Evolutionary conservation across 805 yeast genomes (phyloP).

Genomic region (Debaryomyces hansenii): DNA sequence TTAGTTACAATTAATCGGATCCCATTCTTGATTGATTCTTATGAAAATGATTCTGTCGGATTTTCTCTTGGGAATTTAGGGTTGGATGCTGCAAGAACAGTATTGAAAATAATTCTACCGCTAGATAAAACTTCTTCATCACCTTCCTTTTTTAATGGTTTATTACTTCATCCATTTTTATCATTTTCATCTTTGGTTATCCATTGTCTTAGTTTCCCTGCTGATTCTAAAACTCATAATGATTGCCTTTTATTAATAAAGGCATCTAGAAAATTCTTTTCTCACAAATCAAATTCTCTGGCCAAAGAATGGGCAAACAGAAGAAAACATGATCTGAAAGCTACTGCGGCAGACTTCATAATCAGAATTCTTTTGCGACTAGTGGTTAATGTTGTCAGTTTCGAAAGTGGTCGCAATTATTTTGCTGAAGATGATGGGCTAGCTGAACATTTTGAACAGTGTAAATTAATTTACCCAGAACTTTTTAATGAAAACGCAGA

Average conservation of each 20-base stretch:
- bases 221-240: constrained; percentile 9
- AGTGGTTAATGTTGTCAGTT: constrained; percentile 21
- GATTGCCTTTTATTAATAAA: constrained; percentile 25
- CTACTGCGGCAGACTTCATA: constrained; percentile 17
- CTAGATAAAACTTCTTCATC: constrained; percentile 11
- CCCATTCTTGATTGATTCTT: constrained; percentile 19
- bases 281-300: constrained; percentile 7
- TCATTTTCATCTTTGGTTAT: constrained; percentile 25
- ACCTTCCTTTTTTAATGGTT: constrained; percentile 17
- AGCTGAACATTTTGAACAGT: constrained; percentile 14
- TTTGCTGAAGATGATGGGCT: constrained; percentile 16
- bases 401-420: constrained; percentile 14
- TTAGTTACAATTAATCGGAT: constrained; percentile 26
- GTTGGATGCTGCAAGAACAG: constrained; percentile 27
- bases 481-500: constrained; percentile 5
- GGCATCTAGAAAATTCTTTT: constrained; percentile 12
- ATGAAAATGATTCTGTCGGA: constrained; percentile 13
- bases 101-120: constrained; percentile 17
- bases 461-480: constrained; percentile 19
- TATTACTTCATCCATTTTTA: constrained; percentile 19
- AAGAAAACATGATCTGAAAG: constrained; percentile 14
- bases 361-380: constrained; percentile 20
- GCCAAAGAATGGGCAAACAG: not conserved
- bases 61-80: constrained; percentile 18
- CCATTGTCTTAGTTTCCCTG: constrained; percentile 19